Conservation (phyloP, 1,284 basidiomycete genomes). For the Coniferiporia weirii region DNA sequence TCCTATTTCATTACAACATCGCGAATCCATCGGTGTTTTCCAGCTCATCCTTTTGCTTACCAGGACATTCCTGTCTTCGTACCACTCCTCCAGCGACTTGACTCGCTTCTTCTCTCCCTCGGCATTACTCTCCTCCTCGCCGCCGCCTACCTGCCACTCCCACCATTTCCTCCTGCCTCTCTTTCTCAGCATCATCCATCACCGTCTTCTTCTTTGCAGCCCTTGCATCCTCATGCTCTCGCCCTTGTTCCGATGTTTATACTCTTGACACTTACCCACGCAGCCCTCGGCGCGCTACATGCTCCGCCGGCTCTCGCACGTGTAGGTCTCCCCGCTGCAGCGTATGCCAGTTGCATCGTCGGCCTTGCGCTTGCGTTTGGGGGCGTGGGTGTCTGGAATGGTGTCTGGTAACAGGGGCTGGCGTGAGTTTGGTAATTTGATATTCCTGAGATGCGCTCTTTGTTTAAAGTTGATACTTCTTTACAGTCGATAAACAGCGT, state of each 20-base stretch:
- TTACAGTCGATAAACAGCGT: too few relatives aligned
- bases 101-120: slow-evolving; percentile 61
- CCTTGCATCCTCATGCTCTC: slow-evolving; percentile 25
- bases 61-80: slow-evolving; percentile 73
- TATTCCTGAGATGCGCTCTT: not conserved
- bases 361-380: slow-evolving; percentile 62
- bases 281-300: slow-evolving; percentile 50
- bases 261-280: slow-evolving; percentile 44
- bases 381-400: slow-evolving; percentile 64
- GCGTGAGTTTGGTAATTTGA: not conserved
- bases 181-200: too few relatives aligned
- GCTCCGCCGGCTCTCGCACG: slow-evolving; percentile 56
- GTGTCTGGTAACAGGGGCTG: slow-evolving; percentile 4
- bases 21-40: not conserved
- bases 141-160: slow-evolving; percentile 51
- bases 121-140: slow-evolving; percentile 62
- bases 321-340: slow-evolving; percentile 64
- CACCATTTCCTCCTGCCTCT: slow-evolving; percentile 20
- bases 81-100: slow-evolving; percentile 65
- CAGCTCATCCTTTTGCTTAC: not conserved
- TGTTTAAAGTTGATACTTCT: too few relatives aligned
- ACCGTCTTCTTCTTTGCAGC: slow-evolving; percentile 22
- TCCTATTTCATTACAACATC: not conserved
- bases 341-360: slow-evolving; percentile 58
- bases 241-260: slow-evolving; percentile 43